These are phyloP conservation scores for Pseudogymnoascus sp. DNA, from an alignment of 2,329 filamentous ascomycete species.

Conservation along the genomic window DNA sequence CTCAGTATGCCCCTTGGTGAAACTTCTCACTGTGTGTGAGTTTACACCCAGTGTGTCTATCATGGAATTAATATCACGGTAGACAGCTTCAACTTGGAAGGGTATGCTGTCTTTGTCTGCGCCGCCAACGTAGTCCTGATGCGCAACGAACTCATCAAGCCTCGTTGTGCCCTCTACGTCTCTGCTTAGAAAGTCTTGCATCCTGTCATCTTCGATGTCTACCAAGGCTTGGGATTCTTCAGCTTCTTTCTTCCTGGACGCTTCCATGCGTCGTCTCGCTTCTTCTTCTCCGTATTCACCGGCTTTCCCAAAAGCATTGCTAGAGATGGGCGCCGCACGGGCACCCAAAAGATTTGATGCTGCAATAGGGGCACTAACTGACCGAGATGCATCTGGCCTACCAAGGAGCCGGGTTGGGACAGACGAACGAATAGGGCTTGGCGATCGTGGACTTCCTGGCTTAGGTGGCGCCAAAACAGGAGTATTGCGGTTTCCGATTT, in stretches of 20 bases:
- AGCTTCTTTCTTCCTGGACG: slow-evolving; percentile 47
- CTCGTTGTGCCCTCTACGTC: slow-evolving; percentile 52
- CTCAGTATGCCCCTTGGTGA: slow-evolving; percentile 59
- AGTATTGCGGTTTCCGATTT: slow-evolving; percentile 43
- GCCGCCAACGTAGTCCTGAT: slow-evolving; percentile 45
- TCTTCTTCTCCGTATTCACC: slow-evolving; percentile 23
- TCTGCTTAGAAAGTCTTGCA: slow-evolving; percentile 54
- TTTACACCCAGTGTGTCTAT: slow-evolving; percentile 88
- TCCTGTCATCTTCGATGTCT: slow-evolving; percentile 62
- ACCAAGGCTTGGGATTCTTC: slow-evolving; percentile 50
- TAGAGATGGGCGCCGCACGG: slow-evolving; percentile 38
- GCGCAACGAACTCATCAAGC: slow-evolving; percentile 61
- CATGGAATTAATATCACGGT: slow-evolving; percentile 85
- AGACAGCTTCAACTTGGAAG: slow-evolving; percentile 58
- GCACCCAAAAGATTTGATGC: slow-evolving; percentile 44
- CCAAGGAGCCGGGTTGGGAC: slow-evolving; percentile 41
- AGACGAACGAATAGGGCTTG: slow-evolving; percentile 59
- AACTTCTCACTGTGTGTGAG: slow-evolving; percentile 49
- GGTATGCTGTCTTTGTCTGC: slow-evolving; percentile 44
- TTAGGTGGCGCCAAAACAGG: slow-evolving; percentile 46
- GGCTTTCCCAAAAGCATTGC: slow-evolving; percentile 13
- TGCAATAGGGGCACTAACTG: slow-evolving; percentile 53
- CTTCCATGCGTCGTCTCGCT: slow-evolving; percentile 23
- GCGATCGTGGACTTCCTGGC: slow-evolving; percentile 57
- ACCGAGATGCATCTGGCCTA: slow-evolving; percentile 44